Evolutionary conservation across 495 filamentous ascomycete species (phyloP), one percentile per base, ranked within the genome.

Genomic region (Penicillium verhagenii): DNA sequence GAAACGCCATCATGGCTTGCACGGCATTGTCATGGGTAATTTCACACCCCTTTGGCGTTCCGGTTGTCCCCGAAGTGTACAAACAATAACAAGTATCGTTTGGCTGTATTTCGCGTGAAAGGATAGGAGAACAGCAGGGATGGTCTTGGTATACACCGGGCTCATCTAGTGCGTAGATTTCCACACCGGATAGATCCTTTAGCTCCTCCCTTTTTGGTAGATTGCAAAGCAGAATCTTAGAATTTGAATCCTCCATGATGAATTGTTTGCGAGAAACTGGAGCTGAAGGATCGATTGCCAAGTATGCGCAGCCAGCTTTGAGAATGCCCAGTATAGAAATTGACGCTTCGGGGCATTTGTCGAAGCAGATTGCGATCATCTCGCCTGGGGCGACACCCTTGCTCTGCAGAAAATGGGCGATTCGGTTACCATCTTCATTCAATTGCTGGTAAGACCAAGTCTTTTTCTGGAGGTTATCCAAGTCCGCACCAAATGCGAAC

Each of bases 41-140:
- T 89, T 97, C 91, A 31, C 97, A 89, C 69, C 94, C 94, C 79
- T 98, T 98, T 18, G 94, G 94, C 75, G 96, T 96, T 25, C 94
- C 94, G 1, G 94, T 98, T 0, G 93, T 97, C 2, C 94, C 94
- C 21, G 94, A 97, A 0, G 94, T 98, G 69, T 97, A 98, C 43
- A 98, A 83, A 47, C 97, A 79, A 80, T 97, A 98, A 19, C 96
- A 84, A 18, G 91, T 90, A 63, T 98, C 94, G 69, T 96, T 91
- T 0, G 94, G 86, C 13, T 38, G 25, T 20, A 71, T 65, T 2
- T 59, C 50, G 4, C 65, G 54, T 23, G 42, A 10, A 25, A 66
- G 55, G 1, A 49, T 29, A 1, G 62, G 25, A 13, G 62, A 52
- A 37, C 59, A 64, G n/a, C 50, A 21, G 10, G 63, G 54, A 7